These are phyloP conservation scores for Exophiala xenobiotica DNA, from an alignment of 2,329 filamentous ascomycete species.

Conservation along the genomic window DNA sequence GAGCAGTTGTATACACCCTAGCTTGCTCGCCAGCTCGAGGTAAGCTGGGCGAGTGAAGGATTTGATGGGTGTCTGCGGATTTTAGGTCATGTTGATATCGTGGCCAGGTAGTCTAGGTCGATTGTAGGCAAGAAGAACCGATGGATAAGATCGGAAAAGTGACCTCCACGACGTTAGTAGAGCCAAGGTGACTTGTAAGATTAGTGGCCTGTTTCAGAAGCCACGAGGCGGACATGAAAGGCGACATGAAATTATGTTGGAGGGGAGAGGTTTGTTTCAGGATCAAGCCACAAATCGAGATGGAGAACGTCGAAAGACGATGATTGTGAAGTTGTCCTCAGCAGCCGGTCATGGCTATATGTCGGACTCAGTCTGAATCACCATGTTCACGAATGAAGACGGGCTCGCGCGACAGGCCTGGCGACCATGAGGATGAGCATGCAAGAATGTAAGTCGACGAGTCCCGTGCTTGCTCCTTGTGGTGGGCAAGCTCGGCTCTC, in stretches of 20 bases:
- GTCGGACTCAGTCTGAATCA: neutral
- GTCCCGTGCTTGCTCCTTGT: neutral
- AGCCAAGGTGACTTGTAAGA: conserved; percentile 3
- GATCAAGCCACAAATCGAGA: neutral
- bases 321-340: neutral
- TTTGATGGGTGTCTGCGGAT: too few species aligned
- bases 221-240: neutral
- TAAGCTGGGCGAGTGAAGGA: too few species aligned
- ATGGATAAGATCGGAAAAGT: conserved; percentile 1
- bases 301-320: neutral
- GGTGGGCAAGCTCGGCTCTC: neutral
- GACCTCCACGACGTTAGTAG: neutral
- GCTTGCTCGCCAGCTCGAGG: too few species aligned
- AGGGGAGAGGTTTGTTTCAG: conserved; percentile 1
- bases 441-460: too few species aligned
- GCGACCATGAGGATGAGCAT: too few species aligned
- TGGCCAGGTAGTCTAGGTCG: too few species aligned
- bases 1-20: too few species aligned
- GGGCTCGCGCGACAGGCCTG: too few species aligned
- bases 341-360: neutral
- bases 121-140: conserved; percentile 13
- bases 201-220: conserved; percentile 18
- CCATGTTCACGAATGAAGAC: too few species aligned
- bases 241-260: neutral
- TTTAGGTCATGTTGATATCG: too few species aligned